Base-by-base conservation (phyloP, 208 protist species). In the Leishmania major region DNA sequence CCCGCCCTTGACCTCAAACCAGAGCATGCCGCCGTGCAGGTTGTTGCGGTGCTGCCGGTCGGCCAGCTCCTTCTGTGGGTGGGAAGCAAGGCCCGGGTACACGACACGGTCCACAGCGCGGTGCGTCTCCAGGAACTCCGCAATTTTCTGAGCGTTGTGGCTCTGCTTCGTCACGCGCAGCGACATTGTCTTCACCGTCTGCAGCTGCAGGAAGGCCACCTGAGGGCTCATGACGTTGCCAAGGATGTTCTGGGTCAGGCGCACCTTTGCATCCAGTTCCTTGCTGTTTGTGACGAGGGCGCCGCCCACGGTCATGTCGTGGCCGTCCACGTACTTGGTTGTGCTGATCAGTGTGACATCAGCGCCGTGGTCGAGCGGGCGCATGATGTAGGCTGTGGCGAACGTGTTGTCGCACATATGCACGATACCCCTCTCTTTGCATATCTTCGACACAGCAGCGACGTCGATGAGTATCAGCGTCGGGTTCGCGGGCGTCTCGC, bases 241-340 rank as follows among this genome's bases (percentile, higher is more conserved):
- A 60, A 97, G 90, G 79, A 95, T 94, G 88, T 99, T 99, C 84
- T 99, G 98, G 6, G 97, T 91, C 47, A 99, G 95, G 55, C 94
- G 94, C 10, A 99, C 53, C 84, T 95, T 93, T 17, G 91, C 91
- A 78, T 92, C 92, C 25, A 98, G 62, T 55, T 96, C 95, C 79
- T 98, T 95, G 81, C 77, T 77, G 66, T 93, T 94, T 40, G 77
- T 92, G 17, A 95, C 88, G 40, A 96, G 83, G 49, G 96, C 92
- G 47, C 99, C 99, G 71, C 94, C 95, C 77, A 99, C 94, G 22
- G 96, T 98, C 89, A 99, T 98, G 82, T 96, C 96, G 87, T 99
- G 98, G 77, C 99, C 98, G 81, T 99, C 98, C 53, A 99, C 90
- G 85, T 98, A 99, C 91, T 99, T 99, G 75, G 98, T 99, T 31